Evolutionary conservation across 2,329 filamentous ascomycete species (phyloP).

Genomic region (Cephalotrichum gorgonifer): DNA sequence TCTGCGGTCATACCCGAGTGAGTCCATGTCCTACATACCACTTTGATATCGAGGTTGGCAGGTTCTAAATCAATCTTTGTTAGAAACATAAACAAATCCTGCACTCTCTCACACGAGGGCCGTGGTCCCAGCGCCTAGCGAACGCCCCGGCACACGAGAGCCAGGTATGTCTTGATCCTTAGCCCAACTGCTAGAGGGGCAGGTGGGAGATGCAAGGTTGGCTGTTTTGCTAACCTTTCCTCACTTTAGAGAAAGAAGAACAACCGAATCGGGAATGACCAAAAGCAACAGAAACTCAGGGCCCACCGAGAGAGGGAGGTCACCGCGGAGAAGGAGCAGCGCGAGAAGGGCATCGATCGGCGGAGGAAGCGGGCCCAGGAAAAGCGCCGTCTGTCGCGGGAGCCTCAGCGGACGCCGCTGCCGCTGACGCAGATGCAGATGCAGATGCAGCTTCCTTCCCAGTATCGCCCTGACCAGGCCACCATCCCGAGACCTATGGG

Average conservation of each 20-base stretch:
- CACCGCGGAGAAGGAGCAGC: neutral
- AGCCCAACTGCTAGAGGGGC: no score
- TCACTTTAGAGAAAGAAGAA: neutral
- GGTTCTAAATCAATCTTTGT: neutral
- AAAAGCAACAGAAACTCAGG: neutral
- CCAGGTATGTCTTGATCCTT: neutral
- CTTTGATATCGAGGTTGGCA: neutral
- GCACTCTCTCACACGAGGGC: neutral
- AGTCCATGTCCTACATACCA: neutral
- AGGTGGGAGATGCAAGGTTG: no score
- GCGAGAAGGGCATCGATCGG: neutral
- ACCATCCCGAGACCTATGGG: no score
- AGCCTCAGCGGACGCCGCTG: no score
- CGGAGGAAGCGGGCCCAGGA: neutral
- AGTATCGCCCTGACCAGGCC: no score
- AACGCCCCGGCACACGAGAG: neutral
- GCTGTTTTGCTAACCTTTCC: no score
- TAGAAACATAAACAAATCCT: neutral
- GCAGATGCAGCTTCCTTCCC: no score
- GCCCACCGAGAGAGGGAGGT: neutral
- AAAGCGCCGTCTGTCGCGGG: neutral
- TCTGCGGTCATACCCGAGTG: neutral
- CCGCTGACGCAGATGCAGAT: no score
- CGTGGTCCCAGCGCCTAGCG: neutral
- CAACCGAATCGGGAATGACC: neutral